These are phyloP conservation scores for Parmelia sp. DNA, from an alignment of 495 filamentous ascomycete species.

Conservation along the genomic window DNA sequence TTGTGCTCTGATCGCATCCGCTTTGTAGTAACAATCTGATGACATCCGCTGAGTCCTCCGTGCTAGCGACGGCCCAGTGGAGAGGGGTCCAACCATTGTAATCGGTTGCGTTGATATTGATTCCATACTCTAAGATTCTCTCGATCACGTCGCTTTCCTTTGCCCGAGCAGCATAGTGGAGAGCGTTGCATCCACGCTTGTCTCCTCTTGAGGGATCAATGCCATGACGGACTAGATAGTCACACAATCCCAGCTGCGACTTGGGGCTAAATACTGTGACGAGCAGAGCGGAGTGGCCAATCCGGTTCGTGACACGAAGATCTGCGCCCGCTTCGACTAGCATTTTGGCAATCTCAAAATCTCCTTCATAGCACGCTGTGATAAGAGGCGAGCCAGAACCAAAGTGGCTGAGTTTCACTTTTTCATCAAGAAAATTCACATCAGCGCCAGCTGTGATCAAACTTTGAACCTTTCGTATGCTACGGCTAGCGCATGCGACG, in stretches of 20 bases:
- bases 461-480: background rate
- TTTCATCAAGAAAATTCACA: background rate
- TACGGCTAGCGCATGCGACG: background rate
- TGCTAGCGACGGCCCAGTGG: background rate
- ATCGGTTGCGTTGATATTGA: background rate
- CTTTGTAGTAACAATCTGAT: background rate
- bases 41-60: background rate
- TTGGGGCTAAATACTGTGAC: background rate
- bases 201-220: background rate
- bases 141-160: background rate
- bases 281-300: background rate
- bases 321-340: background rate
- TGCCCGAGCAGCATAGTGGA: background rate
- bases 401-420: background rate
- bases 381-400: background rate
- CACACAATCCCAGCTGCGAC: background rate
- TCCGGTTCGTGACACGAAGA: background rate
- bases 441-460: background rate
- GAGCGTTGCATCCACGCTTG: background rate
- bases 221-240: background rate
- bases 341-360: background rate
- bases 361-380: background rate
- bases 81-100: background rate
- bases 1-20: background rate
- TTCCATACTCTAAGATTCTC: background rate